Conservation (phyloP, 176 grass and related monocot species). For the Musa troglodytarum region DNA sequence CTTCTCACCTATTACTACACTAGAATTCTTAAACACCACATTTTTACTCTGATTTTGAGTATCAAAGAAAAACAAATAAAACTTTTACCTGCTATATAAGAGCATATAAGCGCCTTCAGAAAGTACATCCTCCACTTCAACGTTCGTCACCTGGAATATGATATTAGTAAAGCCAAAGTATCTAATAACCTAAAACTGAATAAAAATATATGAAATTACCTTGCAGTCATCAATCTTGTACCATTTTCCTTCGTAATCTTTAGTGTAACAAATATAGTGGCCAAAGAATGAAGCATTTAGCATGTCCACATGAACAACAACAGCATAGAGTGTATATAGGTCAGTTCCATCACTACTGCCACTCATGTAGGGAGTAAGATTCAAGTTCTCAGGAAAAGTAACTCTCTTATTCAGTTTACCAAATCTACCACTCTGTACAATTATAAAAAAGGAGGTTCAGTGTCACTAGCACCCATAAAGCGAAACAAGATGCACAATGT, state of each 20-base stretch:
- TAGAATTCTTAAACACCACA: neutral
- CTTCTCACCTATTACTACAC: neutral
- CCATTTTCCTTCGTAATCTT: constrained; percentile 55
- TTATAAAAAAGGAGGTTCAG: constrained; percentile 5
- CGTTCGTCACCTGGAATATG: constrained; percentile 51
- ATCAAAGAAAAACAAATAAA: neutral
- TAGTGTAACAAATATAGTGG: constrained; percentile 96
- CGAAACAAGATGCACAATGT: neutral
- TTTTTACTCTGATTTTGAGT: too few relatives aligned
- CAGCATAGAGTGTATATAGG: constrained; percentile 83
- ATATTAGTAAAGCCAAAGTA: constrained; percentile 3
- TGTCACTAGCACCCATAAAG: neutral
- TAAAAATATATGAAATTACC: constrained; percentile 33
- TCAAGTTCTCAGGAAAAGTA: constrained; percentile 64
- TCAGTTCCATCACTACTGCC: constrained; percentile 55
- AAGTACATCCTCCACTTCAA: constrained; percentile 80
- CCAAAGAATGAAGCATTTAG: constrained; percentile 98
- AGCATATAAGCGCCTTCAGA: constrained; percentile 99
- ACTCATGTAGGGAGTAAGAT: constrained; percentile 78
- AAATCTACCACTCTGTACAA: constrained; percentile 85
- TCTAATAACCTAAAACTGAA: constrained; percentile 8
- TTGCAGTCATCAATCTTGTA: constrained; percentile 90
- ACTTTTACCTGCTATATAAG: constrained; percentile 69
- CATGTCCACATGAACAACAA: constrained; percentile 97
- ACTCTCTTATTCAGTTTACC: constrained; percentile 97